A percentile compares a stretch with the other conserved stretches of the same genome.
Evolutionary conservation across 345 rosid genomes (phyloP).

Genomic region (Eutrema yunnanense): DNA sequence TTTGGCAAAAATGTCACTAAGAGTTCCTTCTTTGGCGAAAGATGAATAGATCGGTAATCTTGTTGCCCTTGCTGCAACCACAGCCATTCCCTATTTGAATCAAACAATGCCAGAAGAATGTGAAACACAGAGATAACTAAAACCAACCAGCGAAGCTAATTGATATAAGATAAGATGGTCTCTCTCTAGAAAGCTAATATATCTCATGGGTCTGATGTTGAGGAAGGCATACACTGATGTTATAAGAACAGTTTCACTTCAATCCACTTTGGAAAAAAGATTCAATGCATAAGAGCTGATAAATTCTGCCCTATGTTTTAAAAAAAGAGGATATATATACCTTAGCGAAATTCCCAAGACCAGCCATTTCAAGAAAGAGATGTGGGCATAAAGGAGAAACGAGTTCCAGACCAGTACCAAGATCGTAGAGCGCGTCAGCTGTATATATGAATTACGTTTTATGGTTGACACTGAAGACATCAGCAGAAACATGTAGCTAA

Average conservation of each 20-base stretch:
- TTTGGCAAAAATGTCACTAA: slow-evolving; percentile 94
- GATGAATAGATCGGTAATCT: slow-evolving; percentile 92
- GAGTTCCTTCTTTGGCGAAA: slow-evolving; percentile 95
- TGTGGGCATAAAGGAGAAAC: slow-evolving; percentile 84
- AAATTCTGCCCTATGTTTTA: background rate
- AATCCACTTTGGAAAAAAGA: background rate
- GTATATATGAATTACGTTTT: slow-evolving; percentile 16
- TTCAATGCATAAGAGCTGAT: background rate
- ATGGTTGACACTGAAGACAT: slow-evolving; percentile 27
- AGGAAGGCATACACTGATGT: background rate
- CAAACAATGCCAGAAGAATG: slow-evolving; percentile 4
- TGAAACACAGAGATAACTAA: background rate
- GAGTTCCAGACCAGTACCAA: slow-evolving; percentile 90
- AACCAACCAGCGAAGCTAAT: background rate
- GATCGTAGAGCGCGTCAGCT: slow-evolving; percentile 93
- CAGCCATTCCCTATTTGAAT: slow-evolving; percentile 83
- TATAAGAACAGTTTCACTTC: background rate
- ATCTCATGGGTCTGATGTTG: background rate
- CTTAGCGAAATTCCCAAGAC: slow-evolving; percentile 95
- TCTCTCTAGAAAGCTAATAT: background rate
- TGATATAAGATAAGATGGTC: background rate
- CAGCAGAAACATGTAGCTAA: slow-evolving; percentile 41
- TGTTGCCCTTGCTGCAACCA: slow-evolving; percentile 96
- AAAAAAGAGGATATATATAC: slow-evolving; percentile 17
- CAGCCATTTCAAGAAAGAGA: slow-evolving; percentile 92